phyloP scores from a whole-genome alignment of 2,329 filamentous ascomycete genomes.

The Colletotrichum shisoi region DNA sequence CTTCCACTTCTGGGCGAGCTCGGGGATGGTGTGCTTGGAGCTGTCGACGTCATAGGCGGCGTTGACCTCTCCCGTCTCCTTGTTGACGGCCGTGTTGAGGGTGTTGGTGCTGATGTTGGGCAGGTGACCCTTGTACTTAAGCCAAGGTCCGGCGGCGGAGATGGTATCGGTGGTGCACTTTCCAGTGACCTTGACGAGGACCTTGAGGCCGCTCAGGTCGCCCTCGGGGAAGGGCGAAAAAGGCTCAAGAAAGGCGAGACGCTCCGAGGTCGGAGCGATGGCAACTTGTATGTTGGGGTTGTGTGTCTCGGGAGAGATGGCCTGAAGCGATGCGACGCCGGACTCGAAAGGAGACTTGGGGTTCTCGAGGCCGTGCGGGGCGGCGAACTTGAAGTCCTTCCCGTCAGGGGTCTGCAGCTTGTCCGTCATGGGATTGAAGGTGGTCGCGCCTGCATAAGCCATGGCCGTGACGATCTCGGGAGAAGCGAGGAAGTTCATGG shows the following conservation, averaged over 20 bases:
- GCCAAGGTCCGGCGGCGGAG: constrained; percentile 93
- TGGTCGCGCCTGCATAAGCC: constrained; percentile 89
- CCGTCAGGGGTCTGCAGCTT: constrained; percentile 80
- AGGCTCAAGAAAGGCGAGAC: constrained; percentile 88
- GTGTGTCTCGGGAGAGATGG: constrained; percentile 70
- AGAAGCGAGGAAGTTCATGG: constrained; percentile 98
- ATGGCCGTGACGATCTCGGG: constrained; percentile 97
- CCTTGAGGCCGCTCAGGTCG: constrained; percentile 79
- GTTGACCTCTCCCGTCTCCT: constrained; percentile 91
- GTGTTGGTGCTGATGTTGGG: constrained; percentile 99
- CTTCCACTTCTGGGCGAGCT: constrained; percentile 86
- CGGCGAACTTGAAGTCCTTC: constrained; percentile 81
- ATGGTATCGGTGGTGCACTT: constrained; percentile 99
- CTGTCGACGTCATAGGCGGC: constrained; percentile 88
- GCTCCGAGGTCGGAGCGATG: constrained; percentile 86
- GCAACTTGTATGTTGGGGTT: constrained; percentile 70
- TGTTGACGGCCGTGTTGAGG: constrained; percentile 92
- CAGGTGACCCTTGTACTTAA: constrained; percentile 99
- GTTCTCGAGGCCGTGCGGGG: constrained; percentile 75
- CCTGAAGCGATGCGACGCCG: constrained; percentile 77
- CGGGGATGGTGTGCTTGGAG: constrained; percentile 78
- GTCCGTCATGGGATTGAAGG: constrained; percentile 96
- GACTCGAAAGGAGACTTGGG: constrained; percentile 73
- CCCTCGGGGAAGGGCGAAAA: constrained; percentile 81
- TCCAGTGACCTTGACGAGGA: constrained; percentile 94